Evolutionary conservation across 179 eudicot species (phyloP).

Genomic region (Carnegiea gigantea): DNA sequence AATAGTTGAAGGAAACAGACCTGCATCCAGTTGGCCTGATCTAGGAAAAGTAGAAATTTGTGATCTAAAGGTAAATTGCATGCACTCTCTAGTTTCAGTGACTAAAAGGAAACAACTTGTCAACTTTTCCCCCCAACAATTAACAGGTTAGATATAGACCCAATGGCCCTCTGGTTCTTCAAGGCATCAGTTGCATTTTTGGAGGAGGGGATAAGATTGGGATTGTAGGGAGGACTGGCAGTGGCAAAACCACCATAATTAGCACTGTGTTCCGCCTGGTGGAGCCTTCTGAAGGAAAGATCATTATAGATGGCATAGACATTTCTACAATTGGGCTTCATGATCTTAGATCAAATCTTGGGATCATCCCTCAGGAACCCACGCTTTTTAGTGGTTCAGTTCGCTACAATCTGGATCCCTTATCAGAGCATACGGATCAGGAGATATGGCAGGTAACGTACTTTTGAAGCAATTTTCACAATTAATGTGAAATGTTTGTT

Average conservation of each 20-base stretch:
- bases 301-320: slow-evolving; percentile 43
- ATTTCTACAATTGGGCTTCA: slow-evolving; percentile 51
- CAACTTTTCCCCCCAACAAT: background rate
- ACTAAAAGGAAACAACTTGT: background rate
- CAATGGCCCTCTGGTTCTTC: slow-evolving; percentile 48
- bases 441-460: slow-evolving; percentile 54
- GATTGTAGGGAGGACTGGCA: slow-evolving; percentile 58
- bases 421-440: slow-evolving; percentile 46
- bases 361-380: slow-evolving; percentile 67
- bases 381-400: slow-evolving; percentile 55
- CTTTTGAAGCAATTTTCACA: background rate
- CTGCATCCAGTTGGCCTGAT: slow-evolving; percentile 45
- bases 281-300: slow-evolving; percentile 49
- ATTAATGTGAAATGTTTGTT: background rate
- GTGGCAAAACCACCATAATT: slow-evolving; percentile 58
- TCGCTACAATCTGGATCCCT: slow-evolving; percentile 58
- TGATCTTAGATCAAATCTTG: slow-evolving; percentile 47
- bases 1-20: slow-evolving; percentile 35
- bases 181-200: slow-evolving; percentile 44
- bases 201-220: slow-evolving; percentile 54
- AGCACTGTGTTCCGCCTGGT: slow-evolving; percentile 51
- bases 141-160: slow-evolving; percentile 44
- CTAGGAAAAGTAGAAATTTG: slow-evolving; percentile 44
- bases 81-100: background rate
- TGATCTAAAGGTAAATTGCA: slow-evolving; percentile 38